Evolutionary conservation across 164 flowering plant species (phyloP), one percentile per base, ranked within the genome.

Genomic region (Umbilicus rupestris): DNA sequence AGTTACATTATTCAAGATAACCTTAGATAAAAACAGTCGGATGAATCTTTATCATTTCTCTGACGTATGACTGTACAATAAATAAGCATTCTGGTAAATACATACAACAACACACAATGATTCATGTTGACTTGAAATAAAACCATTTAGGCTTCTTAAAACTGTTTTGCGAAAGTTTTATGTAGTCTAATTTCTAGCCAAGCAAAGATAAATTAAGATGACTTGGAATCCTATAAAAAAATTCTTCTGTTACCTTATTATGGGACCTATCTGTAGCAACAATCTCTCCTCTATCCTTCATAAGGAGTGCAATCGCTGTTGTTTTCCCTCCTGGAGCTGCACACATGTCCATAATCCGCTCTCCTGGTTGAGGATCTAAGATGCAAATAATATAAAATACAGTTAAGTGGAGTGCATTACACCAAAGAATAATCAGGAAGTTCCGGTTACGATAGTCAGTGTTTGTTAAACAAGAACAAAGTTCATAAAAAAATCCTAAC

Each of bases 291-390:
- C 80, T 74, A 75, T 90, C 96, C 82, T 79, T 88, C 97, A 95
- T 88, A 64, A 92, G 92, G 35, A 82, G 85, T 45, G 96, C 97
- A 71, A 95, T 87, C 58, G 96, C 99, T 67, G 99, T 95, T 31
- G 99, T 92, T 80, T 92, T 92, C 66, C 99, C 97, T 65, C 99
- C 99, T 16, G 97, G 97, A 69, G 99, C 99, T 42, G 99, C 97
- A 80, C 97, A 95, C 99, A 95, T 95, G 75, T 95, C 99, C 72
- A 95, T 71, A 79, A 95, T 77, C 41, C 83, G 77, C 69, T 95
- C 99, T 57, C 97, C 97, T 69, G 63, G 78, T 69, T 86, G 96
- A 69, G 99, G 97, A 80, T 89, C 99, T 89, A 71, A 66, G 26
- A 69, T 20, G 45, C 24, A 62, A 33, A 69, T 11, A 62, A 39